Evolutionary conservation across 1,284 basidiomycete genomes (phyloP), one percentile per base, ranked within the genome.

Genomic region (Cutaneotrichosporon cyanovorans): DNA sequence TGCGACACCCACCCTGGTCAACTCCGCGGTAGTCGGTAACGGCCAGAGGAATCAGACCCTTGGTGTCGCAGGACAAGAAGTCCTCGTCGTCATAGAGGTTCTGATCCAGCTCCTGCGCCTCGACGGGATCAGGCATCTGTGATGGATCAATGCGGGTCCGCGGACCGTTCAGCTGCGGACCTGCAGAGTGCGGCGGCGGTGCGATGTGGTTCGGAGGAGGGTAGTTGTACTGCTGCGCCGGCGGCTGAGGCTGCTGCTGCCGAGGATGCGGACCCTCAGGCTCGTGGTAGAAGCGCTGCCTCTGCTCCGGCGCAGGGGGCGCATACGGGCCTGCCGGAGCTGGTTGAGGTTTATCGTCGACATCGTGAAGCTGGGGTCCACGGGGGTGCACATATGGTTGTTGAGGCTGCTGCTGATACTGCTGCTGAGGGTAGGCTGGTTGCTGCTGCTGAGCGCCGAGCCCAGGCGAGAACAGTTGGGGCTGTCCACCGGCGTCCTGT

Each of bases 51-150:
- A 82, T 81, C 57, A 83, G 81, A 33, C 77, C 78, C 34, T 83
- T 86, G 0, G 85, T 73, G 51, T 85, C 59, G 83, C 75, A 75
- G 5, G 88, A 91, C 71, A 80, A 76, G 58, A 83, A 91, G 46
- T 80, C 75, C 62, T 87, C 81, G 34, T 80, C 75, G 58, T 87
- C 82, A 82, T 89, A 95, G 74, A 80, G 75, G 48, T 82, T 80
- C 60, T 87, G 82, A 75, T 97, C 93, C 18, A 78, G 74, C 60
- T 92, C 85, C 55, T 87, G 83, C 12, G 83, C 77, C 48, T 88
- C 84, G 22, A 90, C 82, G 12, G 90, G 87, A 8, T 89, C 91
- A 6, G 95, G 95, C 40, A 98, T 84, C 68, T 96, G 90, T 55
- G 77, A 80, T 4, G 87, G 84, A 66, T 96, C 88, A 60, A 98